Percentiles rank a stretch among this genome's conserved stretches.
Conservation (phyloP, 1,139 yeast genomes). For the Suhomyces yuchorum region DNA sequence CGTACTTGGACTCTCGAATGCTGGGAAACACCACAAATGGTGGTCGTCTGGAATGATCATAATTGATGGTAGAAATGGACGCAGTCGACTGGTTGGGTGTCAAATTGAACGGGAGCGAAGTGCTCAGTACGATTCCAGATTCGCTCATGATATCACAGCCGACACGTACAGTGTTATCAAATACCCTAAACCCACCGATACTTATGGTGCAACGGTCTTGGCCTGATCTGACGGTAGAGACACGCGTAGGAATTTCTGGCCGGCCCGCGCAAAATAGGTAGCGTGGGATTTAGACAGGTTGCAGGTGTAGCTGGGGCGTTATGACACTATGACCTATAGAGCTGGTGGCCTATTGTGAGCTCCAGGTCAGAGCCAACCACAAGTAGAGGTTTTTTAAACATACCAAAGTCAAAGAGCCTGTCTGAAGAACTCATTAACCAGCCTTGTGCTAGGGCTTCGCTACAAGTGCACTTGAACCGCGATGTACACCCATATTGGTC, state of each 20-base stretch:
- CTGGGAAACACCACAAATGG: conserved; percentile 14
- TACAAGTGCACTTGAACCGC: no score
- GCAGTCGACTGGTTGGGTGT: conserved; percentile 9
- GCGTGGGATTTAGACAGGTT: no score
- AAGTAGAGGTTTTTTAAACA: no score
- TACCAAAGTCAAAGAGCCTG: no score
- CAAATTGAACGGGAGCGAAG: conserved; percentile 9
- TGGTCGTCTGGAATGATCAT: conserved; percentile 7
- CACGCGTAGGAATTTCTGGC: not conserved
- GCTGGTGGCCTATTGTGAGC: no score
- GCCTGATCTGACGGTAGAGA: conserved; percentile 5
- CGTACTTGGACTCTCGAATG: conserved; percentile 31
- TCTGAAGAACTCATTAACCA: no score
- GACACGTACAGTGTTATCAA: not conserved
- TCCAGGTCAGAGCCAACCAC: no score
- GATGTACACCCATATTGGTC: no score
- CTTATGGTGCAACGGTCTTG: conserved; percentile 1
- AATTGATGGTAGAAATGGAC: conserved; percentile 11
- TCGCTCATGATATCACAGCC: conserved; percentile 5
- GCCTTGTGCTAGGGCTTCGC: no score
- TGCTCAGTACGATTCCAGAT: conserved; percentile 4
- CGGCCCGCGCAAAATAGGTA: no score
- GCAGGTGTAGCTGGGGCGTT: no score
- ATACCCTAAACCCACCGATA: not conserved
- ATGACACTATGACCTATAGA: no score